Evolutionary conservation across 345 rosid genomes (phyloP).

Genomic region (Microcos paniculata): DNA sequence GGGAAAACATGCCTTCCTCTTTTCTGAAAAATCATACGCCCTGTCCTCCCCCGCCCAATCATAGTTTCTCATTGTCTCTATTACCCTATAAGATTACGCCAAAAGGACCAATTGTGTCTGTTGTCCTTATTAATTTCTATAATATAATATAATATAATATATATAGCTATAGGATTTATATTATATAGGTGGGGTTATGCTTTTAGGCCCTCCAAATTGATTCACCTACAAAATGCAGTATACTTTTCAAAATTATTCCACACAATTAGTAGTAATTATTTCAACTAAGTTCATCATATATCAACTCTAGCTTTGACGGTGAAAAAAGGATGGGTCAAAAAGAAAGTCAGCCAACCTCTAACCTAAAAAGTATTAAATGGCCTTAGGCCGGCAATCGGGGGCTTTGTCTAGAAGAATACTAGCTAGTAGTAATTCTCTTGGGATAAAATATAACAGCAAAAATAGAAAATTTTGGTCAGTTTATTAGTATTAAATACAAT

Average conservation of each 20-base stretch:
- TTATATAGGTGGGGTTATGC: too few species aligned
- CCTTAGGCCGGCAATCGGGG: neutral
- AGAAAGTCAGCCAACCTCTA: neutral
- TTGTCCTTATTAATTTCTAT: neutral
- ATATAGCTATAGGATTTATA: too few species aligned
- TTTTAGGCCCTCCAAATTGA: neutral
- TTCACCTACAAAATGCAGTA: neutral
- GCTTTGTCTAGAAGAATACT: neutral
- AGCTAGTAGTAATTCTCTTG: neutral
- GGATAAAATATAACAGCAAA: neutral
- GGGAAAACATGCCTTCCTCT: neutral
- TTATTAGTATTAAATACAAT: neutral
- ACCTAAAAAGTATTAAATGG: neutral
- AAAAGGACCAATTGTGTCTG: neutral
- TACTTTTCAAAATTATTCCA: neutral
- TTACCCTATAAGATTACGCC: neutral
- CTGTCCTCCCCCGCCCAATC: neutral
- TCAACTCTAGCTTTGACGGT: neutral
- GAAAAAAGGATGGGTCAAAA: neutral
- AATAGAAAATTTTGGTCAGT: neutral
- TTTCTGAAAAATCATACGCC: neutral
- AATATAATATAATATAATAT: neutral
- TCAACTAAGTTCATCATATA: neutral
- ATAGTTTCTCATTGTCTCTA: neutral
- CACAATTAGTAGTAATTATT: neutral